Evolutionary conservation across 768 basidiomycete species (phyloP).

Genomic region (Hericium erinaceus): DNA sequence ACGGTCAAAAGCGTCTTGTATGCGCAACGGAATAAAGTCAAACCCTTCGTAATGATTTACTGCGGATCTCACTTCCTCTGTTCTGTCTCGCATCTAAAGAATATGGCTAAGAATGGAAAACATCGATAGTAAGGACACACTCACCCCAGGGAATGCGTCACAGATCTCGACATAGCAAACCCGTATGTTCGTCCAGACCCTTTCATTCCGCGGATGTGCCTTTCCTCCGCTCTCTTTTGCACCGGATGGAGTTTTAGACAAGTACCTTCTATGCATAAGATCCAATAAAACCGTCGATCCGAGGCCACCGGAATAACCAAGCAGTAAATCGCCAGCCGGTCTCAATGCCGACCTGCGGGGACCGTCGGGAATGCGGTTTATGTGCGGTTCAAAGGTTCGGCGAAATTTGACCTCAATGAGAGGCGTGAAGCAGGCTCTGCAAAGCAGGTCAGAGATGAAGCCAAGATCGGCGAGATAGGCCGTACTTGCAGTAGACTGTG

Average conservation of each 20-base stretch:
- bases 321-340: conserved; percentile 56
- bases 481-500: conserved; percentile 79
- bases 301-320: conserved; percentile 74
- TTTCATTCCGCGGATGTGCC: conserved; percentile 54
- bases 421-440: conserved; percentile 58
- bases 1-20: conserved; percentile 69
- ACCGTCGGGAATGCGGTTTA: conserved; percentile 48
- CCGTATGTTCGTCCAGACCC: conserved; percentile 51
- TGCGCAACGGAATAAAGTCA: conserved; percentile 50
- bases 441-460: not conserved
- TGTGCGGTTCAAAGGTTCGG: conserved; percentile 50
- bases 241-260: conserved; percentile 23
- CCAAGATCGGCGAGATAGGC: conserved; percentile 4
- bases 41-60: conserved; percentile 40
- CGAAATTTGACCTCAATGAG: conserved; percentile 57
- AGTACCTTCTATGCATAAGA: conserved; percentile 52
- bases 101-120: not conserved
- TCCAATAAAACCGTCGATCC: conserved; percentile 69
- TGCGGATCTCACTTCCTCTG: conserved; percentile 37
- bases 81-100: conserved; percentile 44
- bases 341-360: conserved; percentile 51
- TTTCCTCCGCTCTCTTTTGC: conserved; percentile 39
- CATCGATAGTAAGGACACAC: conserved; percentile 17
- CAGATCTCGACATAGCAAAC: conserved; percentile 69
- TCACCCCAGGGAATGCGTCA: conserved; percentile 50